Evolutionary conservation across 805 yeast genomes (phyloP).

Genomic region (Myxozyma melibiosi): DNA sequence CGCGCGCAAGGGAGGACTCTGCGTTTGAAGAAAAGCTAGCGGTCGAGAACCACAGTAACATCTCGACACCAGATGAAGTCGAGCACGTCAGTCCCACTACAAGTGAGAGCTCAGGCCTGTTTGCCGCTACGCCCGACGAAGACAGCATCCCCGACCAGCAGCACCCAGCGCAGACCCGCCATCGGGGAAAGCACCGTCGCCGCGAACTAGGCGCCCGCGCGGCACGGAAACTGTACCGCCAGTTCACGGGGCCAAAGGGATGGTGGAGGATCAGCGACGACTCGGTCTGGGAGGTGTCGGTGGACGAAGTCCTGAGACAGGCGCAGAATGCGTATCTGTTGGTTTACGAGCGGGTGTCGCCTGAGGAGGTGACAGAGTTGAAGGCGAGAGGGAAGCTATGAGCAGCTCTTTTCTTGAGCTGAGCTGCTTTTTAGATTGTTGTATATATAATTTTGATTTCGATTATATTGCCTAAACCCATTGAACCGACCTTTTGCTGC

Average conservation of each 20-base stretch:
- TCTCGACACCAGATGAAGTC: not conserved
- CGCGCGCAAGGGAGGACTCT: not conserved
- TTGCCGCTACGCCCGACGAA: not conserved
- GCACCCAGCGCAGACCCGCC: too few relatives aligned
- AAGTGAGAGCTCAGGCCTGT: not conserved
- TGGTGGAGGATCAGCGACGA: slow-evolving; percentile 87
- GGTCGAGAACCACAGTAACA: not conserved
- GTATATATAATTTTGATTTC: too few relatives aligned
- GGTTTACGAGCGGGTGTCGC: slow-evolving; percentile 59
- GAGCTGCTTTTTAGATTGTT: not conserved
- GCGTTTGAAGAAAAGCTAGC: slow-evolving; percentile 9
- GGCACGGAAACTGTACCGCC: slow-evolving; percentile 8
- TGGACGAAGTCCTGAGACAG: slow-evolving; percentile 63
- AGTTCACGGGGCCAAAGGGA: slow-evolving; percentile 32
- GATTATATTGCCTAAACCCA: not conserved
- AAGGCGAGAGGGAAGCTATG: slow-evolving; percentile 3
- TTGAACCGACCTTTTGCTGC: too few relatives aligned
- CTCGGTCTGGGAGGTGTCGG: slow-evolving; percentile 61
- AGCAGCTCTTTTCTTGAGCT: not conserved
- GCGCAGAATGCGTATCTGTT: slow-evolving; percentile 81
- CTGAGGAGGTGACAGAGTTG: slow-evolving; percentile 1
- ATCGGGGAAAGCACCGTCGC: not conserved
- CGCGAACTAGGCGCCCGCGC: slow-evolving; percentile 8
- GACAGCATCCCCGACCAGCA: not conserved
- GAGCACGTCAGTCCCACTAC: not conserved